A percentile compares a stretch with the other conserved stretches of the same genome.
Conservation (phyloP, 2,329 filamentous ascomycete genomes). For the Fusarium aywerte region DNA sequence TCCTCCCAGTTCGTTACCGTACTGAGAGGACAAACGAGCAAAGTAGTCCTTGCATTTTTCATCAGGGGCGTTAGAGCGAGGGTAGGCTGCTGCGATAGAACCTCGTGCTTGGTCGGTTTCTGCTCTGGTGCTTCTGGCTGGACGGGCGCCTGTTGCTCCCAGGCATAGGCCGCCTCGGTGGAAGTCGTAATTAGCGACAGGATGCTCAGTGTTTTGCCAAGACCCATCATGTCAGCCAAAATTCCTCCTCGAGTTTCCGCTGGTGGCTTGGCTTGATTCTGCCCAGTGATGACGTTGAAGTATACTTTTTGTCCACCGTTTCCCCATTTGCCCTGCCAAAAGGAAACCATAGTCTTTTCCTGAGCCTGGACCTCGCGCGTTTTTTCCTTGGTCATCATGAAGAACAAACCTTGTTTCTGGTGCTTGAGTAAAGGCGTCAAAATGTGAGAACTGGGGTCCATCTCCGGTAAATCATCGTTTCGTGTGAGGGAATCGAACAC, state of each 20-base stretch:
- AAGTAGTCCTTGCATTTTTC: constrained; percentile 79
- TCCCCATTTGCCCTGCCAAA: constrained; percentile 75
- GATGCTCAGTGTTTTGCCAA: constrained; percentile 89
- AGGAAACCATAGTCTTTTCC: constrained; percentile 73
- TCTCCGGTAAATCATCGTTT: constrained; percentile 78
- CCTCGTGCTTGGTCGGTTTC: constrained; percentile 50
- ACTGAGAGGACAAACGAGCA: constrained; percentile 89
- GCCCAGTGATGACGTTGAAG: constrained; percentile 86
- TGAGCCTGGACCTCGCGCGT: constrained; percentile 67
- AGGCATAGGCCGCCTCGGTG: constrained; percentile 69
- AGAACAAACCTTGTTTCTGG: constrained; percentile 89
- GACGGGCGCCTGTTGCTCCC: constrained; percentile 64
- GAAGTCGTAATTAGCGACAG: constrained; percentile 80
- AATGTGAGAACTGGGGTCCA: constrained; percentile 71
- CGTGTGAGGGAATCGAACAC: constrained; percentile 88
- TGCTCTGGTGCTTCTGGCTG: constrained; percentile 59
- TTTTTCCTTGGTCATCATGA: constrained; percentile 83
- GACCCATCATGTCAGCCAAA: constrained; percentile 86
- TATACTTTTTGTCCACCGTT: constrained; percentile 68
- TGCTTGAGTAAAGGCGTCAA: constrained; percentile 79
- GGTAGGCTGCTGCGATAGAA: constrained; percentile 51
- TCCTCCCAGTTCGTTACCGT: constrained; percentile 95
- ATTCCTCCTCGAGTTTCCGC: constrained; percentile 77
- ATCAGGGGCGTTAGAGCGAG: constrained; percentile 64
- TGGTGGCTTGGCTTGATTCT: constrained; percentile 68